Base-by-base conservation (phyloP, 2,329 filamentous ascomycete species). In the Penicillium sp. region DNA sequence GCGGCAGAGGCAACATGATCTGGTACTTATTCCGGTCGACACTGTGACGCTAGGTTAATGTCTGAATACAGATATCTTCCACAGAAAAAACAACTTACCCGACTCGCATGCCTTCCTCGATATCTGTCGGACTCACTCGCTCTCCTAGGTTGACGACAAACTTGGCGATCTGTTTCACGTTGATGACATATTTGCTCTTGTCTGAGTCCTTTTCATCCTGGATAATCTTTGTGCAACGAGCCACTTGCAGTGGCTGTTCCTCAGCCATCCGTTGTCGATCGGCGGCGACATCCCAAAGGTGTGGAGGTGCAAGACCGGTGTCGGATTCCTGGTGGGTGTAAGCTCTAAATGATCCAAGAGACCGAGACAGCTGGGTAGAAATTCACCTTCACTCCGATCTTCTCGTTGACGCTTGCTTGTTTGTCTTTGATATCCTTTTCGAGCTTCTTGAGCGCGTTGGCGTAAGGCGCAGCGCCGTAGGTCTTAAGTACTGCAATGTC, bases 111-210 rank as follows among this genome's bases (percentile, higher is more conserved):
- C 93, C 93, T 70, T 98, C 93, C 65, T 98, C 93, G 60, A 98
- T 98, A 81, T 98, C 93, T 55, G 93, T 97, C 34, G 93, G 93
- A 62, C 87, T 94, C 56, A 98, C 93, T 51, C 93, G 85, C 65
- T 98, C 93, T 57, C 93, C 93, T 36, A 98, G 81, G 70, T 96
- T 93, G 53, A 98, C 93, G 35, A 98, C 93, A 60, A 98, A 98
- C 73, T 98, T 98, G 62, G 93, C 93, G 60, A 98, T 98, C 71
- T 98, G 93, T 77, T 98, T 98, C 57, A 98, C 91, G 71, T 98
- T 98, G 79, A 98, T 98, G 60, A 98, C 90, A 75, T 98, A 98
- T 82, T 97, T 98, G 81, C 86, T 94, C 80, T 98, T 98, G 50
- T 94, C 87, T 46, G 87, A 77, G 65, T 97, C 90, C 71, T 93